Evolutionary conservation across 352 stramenopile species (phyloP).

Genomic region (Phytophthora sojae): DNA sequence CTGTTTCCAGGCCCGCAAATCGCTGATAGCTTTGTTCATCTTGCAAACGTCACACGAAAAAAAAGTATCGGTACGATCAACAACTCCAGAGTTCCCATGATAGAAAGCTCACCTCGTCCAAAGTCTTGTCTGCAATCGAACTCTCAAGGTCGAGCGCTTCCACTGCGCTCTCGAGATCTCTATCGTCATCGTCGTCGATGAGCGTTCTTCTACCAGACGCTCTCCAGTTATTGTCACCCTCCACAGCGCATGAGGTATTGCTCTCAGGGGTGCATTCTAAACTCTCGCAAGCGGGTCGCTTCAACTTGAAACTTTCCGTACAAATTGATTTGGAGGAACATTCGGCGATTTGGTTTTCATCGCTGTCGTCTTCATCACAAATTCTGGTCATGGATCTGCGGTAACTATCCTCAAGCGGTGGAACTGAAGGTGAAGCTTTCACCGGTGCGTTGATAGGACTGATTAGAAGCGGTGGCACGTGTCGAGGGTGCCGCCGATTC

Average conservation of each 20-base stretch:
- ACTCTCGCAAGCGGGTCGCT: background rate
- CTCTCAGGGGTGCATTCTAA: constrained; percentile 22
- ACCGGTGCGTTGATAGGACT: constrained; percentile 45
- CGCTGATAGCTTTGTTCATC: constrained; percentile 58
- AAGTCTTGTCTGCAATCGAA: constrained; percentile 41
- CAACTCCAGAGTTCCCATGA: too few relatives aligned
- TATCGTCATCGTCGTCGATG: constrained; percentile 45
- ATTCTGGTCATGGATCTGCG: too few relatives aligned
- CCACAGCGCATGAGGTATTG: background rate
- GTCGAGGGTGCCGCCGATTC: constrained; percentile 51
- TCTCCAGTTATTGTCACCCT: constrained; percentile 27
- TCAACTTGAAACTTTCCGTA: background rate
- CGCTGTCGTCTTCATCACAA: background rate
- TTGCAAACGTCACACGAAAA: constrained; percentile 7
- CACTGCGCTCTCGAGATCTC: constrained; percentile 48
- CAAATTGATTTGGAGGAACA: background rate
- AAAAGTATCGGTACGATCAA: background rate
- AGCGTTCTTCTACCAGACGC: constrained; percentile 14
- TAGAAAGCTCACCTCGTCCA: constrained; percentile 41
- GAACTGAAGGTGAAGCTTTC: constrained; percentile 1
- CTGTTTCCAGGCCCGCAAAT: constrained; percentile 51
- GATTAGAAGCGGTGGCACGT: constrained; percentile 51
- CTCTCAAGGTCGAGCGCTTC: constrained; percentile 44
- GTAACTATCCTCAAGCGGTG: constrained; percentile 12
- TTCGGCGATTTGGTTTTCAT: constrained; percentile 14